Conservation (phyloP, 2,329 filamentous ascomycete species). For the Neobulgaria alba region DNA sequence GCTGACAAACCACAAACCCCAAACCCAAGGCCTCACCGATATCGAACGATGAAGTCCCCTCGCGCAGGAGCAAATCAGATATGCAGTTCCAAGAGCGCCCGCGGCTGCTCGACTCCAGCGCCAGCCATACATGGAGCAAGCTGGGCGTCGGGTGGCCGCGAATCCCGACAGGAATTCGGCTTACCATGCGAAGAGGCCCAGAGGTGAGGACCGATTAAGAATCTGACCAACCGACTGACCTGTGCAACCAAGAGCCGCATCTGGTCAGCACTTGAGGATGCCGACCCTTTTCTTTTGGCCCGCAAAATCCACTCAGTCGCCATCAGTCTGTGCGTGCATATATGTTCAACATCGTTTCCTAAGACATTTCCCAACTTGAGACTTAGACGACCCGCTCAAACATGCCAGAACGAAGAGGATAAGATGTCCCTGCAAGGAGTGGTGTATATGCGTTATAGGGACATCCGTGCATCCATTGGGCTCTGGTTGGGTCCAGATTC, state of each 20-base stretch:
- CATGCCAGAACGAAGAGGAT: not conserved
- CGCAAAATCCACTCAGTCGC: not conserved
- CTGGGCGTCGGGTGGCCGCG: not conserved
- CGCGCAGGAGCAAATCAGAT: not conserved
- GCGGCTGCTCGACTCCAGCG: not conserved
- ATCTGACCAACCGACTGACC: not conserved
- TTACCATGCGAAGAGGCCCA: not conserved
- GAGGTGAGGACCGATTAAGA: not conserved
- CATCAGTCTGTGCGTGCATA: not conserved
- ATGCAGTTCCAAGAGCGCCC: not conserved
- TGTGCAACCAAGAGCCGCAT: not conserved
- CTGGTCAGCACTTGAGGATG: not conserved
- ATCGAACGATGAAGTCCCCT: not conserved
- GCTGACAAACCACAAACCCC: not conserved
- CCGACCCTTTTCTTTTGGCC: not conserved
- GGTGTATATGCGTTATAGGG: conserved; percentile 1
- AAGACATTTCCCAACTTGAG: not conserved
- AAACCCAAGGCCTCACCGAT: not conserved
- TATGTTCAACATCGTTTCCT: not conserved
- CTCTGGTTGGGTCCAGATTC: not conserved
- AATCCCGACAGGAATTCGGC: not conserved
- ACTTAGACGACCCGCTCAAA: not conserved
- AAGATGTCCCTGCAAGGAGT: not conserved
- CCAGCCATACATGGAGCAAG: too few relatives aligned
- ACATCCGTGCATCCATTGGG: conserved; percentile 3